Percentiles rank a stretch among this genome's conserved stretches.
Evolutionary conservation across 2,329 filamentous ascomycete species (phyloP).

Genomic region (Alternaria triticina): DNA sequence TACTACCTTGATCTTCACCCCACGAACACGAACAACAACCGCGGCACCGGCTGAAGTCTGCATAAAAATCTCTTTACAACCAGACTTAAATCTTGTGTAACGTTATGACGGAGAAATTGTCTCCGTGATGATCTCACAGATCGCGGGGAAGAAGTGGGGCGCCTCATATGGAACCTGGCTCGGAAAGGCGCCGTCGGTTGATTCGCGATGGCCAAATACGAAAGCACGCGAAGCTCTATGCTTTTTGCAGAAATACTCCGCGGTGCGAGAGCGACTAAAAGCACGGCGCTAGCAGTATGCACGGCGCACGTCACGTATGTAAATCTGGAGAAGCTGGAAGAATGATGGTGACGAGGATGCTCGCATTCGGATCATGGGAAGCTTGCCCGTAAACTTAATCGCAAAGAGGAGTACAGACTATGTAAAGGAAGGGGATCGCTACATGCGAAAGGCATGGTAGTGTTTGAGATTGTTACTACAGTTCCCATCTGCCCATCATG

Average conservation of each 20-base stretch:
- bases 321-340: too few species aligned
- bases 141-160: constrained; percentile 5
- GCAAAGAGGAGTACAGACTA: background rate
- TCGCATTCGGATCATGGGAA: background rate
- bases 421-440: background rate
- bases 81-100: background rate
- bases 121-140: background rate
- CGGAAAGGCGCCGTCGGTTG: background rate
- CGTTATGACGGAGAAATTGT: constrained; percentile 4
- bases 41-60: background rate
- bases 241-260: background rate
- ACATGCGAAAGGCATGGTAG: background rate
- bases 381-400: background rate
- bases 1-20: background rate
- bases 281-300: background rate
- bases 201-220: background rate
- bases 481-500: background rate
- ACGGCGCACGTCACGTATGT: background rate
- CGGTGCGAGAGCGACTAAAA: background rate
- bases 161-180: background rate
- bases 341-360: background rate
- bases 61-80: background rate
- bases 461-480: background rate
- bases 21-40: background rate
- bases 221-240: background rate